A percentile compares a stretch with the other conserved stretches of the same genome.
Conservation (phyloP, 2,329 filamentous ascomycete genomes). For the Periconia macrospinosa region DNA sequence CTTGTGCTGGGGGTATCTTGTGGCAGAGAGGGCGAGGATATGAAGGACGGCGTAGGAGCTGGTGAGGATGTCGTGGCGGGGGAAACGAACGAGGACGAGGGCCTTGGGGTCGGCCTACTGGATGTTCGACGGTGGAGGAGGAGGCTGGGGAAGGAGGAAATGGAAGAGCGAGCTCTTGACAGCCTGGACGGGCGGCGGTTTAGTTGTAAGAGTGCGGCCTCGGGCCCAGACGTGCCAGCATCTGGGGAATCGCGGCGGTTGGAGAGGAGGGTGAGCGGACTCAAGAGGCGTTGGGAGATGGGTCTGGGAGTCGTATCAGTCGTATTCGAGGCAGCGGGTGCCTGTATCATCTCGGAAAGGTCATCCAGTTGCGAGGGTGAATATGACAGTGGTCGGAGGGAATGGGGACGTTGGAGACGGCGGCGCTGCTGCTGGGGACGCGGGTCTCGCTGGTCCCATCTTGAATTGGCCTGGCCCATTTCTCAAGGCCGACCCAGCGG, state of each 20-base stretch:
- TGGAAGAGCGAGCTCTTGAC: slow-evolving; percentile 39
- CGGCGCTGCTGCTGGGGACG: slow-evolving; percentile 28
- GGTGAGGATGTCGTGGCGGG: not conserved
- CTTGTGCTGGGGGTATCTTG: slow-evolving; percentile 11
- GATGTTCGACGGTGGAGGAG: slow-evolving; percentile 36
- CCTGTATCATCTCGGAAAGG: slow-evolving; percentile 24
- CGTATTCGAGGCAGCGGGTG: slow-evolving; percentile 13
- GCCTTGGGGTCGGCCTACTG: slow-evolving; percentile 11
- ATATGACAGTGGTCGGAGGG: slow-evolving; percentile 4
- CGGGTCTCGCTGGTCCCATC: slow-evolving; percentile 23
- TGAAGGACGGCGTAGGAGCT: not conserved
- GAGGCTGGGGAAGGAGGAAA: slow-evolving; percentile 36
- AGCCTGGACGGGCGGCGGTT: slow-evolving; percentile 36
- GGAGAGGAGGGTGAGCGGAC: slow-evolving; percentile 35
- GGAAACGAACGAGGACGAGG: slow-evolving; percentile 14
- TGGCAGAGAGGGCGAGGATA: slow-evolving; percentile 10
- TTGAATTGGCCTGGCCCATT: slow-evolving; percentile 45
- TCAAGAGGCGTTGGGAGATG: slow-evolving; percentile 26
- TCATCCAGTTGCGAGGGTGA: slow-evolving; percentile 12
- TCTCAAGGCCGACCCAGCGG: slow-evolving; percentile 28
- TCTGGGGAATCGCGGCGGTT: slow-evolving; percentile 27
- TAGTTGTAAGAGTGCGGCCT: slow-evolving; percentile 8
- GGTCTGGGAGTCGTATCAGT: slow-evolving; percentile 5
- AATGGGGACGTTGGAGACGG: slow-evolving; percentile 16
- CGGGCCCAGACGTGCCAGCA: slow-evolving; percentile 31